Conservation (phyloP, 495 filamentous ascomycete species). For the Cercophora scortea region DNA sequence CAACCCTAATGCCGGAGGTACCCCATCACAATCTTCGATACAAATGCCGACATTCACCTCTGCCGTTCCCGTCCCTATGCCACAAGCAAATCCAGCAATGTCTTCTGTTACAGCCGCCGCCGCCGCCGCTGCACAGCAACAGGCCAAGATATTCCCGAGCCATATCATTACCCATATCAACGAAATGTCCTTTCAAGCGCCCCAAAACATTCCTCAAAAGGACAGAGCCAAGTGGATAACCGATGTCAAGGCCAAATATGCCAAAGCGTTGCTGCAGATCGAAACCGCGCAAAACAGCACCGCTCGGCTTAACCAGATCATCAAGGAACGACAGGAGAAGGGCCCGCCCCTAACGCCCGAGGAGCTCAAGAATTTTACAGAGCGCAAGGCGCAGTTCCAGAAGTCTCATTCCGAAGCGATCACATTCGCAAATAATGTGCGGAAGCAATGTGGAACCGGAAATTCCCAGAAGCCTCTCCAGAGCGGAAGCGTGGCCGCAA, state of each 20-base stretch:
- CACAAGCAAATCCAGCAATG: not conserved
- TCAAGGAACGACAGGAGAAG: conserved; percentile 27
- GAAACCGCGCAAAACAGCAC: conserved; percentile 19
- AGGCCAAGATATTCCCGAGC: conserved; percentile 12
- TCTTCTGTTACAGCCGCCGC: not conserved
- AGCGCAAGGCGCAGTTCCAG: conserved; percentile 18
- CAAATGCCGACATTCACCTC: not conserved
- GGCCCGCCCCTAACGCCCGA: conserved; percentile 20
- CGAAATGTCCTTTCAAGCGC: conserved; percentile 24
- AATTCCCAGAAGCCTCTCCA: conserved; percentile 10
- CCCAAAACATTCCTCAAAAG: conserved; percentile 10
- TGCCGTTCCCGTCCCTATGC: not conserved
- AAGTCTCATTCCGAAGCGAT: conserved; percentile 27
- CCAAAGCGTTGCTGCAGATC: conserved; percentile 25
- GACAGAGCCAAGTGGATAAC: conserved; percentile 22
- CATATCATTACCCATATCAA: conserved; percentile 27
- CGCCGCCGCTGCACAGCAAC: conserved; percentile 1
- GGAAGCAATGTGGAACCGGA: conserved; percentile 19
- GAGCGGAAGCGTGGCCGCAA: conserved; percentile 7
- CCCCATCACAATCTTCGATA: not conserved
- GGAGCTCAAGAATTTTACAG: conserved; percentile 24
- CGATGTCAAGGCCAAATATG: conserved; percentile 25
- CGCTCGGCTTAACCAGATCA: conserved; percentile 16
- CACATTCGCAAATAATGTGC: conserved; percentile 22
- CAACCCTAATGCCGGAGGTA: not conserved